Percentiles rank a stretch among this genome's conserved stretches.
phyloP scores from a whole-genome alignment of 257 asterid genomes.

The Lavandula angustifolia region DNA sequence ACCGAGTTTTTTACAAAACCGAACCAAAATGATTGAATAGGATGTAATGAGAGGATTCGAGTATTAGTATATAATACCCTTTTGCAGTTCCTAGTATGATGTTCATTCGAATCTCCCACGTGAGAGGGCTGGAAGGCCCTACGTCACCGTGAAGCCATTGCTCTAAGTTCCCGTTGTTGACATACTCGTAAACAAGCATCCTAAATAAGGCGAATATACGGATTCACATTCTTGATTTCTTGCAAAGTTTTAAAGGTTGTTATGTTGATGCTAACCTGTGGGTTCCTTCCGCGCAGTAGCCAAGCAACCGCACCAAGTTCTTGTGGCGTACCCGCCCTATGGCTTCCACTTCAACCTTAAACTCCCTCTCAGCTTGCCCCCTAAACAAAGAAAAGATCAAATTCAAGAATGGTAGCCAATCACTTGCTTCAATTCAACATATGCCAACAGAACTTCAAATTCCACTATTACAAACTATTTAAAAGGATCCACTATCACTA shows the following conservation, averaged over 20 bases:
- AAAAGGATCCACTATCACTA: too few relatives aligned
- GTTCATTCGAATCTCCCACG: slow-evolving; percentile 92
- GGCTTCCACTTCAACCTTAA: slow-evolving; percentile 93
- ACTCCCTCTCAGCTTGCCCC: slow-evolving; percentile 96
- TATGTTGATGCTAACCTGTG: slow-evolving; percentile 49
- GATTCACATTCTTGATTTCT: not conserved
- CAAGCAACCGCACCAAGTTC: slow-evolving; percentile 88
- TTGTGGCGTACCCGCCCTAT: slow-evolving; percentile 91
- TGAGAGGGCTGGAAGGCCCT: slow-evolving; percentile 78
- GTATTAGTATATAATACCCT: slow-evolving; percentile 50
- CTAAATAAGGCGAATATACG: slow-evolving; percentile 32
- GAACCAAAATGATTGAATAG: not conserved
- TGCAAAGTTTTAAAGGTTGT: not conserved
- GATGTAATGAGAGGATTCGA: not conserved
- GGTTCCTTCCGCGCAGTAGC: slow-evolving; percentile 93
- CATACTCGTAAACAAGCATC: slow-evolving; percentile 90
- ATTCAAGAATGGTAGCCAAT: not conserved
- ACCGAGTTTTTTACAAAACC: slow-evolving; percentile 10
- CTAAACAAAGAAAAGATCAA: slow-evolving; percentile 36
- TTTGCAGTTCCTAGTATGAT: slow-evolving; percentile 88
- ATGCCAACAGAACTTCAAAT: too few relatives aligned
- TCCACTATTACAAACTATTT: too few relatives aligned
- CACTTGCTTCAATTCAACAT: not conserved
- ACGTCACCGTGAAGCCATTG: slow-evolving; percentile 98
- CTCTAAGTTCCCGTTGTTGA: slow-evolving; percentile 84